A percentile compares a stretch with the other conserved stretches of the same genome.
Conservation (phyloP, 140 eudicot species). For the Oenanthe javanica region DNA sequence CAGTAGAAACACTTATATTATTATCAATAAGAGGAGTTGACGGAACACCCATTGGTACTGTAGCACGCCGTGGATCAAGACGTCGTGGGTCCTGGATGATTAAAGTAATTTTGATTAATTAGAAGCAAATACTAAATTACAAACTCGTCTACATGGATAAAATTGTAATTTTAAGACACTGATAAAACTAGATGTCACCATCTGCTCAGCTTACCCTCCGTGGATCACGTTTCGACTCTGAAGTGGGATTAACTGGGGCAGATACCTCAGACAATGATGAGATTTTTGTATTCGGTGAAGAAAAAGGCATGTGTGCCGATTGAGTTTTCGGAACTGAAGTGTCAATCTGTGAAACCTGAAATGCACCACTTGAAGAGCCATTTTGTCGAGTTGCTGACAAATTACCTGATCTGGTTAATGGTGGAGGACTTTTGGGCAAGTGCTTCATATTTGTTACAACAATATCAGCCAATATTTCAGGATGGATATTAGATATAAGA, state of each 20-base stretch:
- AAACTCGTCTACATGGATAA: background rate
- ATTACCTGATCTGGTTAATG: constrained; percentile 24
- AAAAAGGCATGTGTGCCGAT: constrained; percentile 23
- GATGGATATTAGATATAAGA: constrained; percentile 73
- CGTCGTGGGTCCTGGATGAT: constrained; percentile 90
- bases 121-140: constrained; percentile 1
- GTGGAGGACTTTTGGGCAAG: constrained; percentile 67
- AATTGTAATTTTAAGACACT: background rate
- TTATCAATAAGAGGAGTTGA: constrained; percentile 46
- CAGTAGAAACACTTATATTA: constrained; percentile 21
- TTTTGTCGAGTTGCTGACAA: constrained; percentile 24
- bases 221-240: constrained; percentile 90
- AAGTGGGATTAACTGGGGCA: constrained; percentile 27
- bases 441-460: constrained; percentile 95
- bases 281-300: constrained; percentile 28
- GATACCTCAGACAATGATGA: constrained; percentile 36
- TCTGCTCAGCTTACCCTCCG: constrained; percentile 60
- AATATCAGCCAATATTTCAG: constrained; percentile 91
- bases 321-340: constrained; percentile 19
- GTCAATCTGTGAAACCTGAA: constrained; percentile 19
- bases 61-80: constrained; percentile 72
- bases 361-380: constrained; percentile 27
- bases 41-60: constrained; percentile 41
- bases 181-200: constrained; percentile 2
- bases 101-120: background rate